These are phyloP conservation scores for Trichoderma polysporum DNA, from an alignment of 2,329 filamentous ascomycete species.

Conservation along the genomic window DNA sequence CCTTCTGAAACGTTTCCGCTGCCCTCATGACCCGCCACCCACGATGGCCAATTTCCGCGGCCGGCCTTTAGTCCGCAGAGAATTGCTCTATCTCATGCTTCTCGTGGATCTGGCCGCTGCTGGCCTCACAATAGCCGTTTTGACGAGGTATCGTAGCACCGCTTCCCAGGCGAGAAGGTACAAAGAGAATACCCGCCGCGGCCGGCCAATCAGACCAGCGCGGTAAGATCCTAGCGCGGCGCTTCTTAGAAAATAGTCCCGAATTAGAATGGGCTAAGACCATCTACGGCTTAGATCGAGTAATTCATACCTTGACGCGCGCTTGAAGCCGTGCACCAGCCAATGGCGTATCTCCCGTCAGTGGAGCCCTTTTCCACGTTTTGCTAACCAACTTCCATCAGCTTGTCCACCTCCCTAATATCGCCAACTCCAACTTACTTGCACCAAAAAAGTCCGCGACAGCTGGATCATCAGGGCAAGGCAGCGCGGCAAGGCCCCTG, in stretches of 20 bases:
- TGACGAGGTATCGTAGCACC: constrained; percentile 3
- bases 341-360: constrained; percentile 8
- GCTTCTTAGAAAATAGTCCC: neutral
- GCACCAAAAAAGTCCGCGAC: neutral
- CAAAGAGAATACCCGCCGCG: neutral
- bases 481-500: constrained; percentile 18
- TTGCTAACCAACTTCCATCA: neutral
- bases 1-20: constrained; percentile 14
- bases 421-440: neutral
- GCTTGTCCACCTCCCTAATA: neutral
- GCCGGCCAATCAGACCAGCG: constrained; percentile 20
- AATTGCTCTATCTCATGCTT: neutral
- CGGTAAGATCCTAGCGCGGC: constrained; percentile 22
- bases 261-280: neutral
- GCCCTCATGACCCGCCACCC: neutral
- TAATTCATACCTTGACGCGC: constrained; percentile 21
- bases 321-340: constrained; percentile 12
- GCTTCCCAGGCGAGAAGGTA: neutral
- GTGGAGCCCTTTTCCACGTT: neutral
- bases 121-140: neutral
- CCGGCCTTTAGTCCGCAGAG: neutral
- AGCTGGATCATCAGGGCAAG: neutral
- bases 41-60: constrained; percentile 1
- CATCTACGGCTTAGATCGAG: neutral
- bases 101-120: constrained; percentile 6